phyloP scores from a whole-genome alignment of 306 rosid species.

The Pyrus betulifolia region DNA sequence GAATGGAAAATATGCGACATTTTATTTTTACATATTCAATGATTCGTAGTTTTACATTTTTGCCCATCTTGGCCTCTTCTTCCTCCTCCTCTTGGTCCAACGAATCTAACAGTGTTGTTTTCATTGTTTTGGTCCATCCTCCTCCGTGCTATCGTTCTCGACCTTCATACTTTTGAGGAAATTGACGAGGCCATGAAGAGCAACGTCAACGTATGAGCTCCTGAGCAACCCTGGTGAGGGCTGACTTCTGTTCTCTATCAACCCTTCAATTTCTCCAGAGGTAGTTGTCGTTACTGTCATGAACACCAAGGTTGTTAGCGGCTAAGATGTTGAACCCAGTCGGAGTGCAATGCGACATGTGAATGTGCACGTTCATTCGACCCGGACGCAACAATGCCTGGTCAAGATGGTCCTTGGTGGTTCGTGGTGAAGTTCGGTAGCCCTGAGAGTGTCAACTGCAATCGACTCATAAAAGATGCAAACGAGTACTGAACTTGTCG shows the following conservation, averaged over 20 bases:
- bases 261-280: slow-evolving; percentile 15
- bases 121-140: background rate
- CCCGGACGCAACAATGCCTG: slow-evolving; percentile 41
- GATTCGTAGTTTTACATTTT: background rate
- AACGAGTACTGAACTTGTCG: background rate
- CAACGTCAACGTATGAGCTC: slow-evolving; percentile 24
- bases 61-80: background rate
- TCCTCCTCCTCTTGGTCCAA: background rate
- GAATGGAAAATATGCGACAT: background rate
- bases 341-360: slow-evolving; percentile 31
- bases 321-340: slow-evolving; percentile 32
- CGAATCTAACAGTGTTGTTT: background rate
- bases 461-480: background rate
- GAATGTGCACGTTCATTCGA: slow-evolving; percentile 52
- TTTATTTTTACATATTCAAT: background rate
- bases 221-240: slow-evolving; percentile 43
- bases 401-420: slow-evolving; percentile 37
- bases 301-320: slow-evolving; percentile 28
- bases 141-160: background rate
- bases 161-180: slow-evolving; percentile 19
- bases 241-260: slow-evolving; percentile 29
- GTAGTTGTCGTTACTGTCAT: background rate
- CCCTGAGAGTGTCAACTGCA: slow-evolving; percentile 27
- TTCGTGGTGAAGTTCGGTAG: slow-evolving; percentile 41
- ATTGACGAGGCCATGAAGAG: slow-evolving; percentile 8